A percentile compares a stretch with the other conserved stretches of the same genome.
These are phyloP conservation scores for Leptographium procerum DNA, from an alignment of 2,329 filamentous ascomycete genomes.

Conservation along the genomic window DNA sequence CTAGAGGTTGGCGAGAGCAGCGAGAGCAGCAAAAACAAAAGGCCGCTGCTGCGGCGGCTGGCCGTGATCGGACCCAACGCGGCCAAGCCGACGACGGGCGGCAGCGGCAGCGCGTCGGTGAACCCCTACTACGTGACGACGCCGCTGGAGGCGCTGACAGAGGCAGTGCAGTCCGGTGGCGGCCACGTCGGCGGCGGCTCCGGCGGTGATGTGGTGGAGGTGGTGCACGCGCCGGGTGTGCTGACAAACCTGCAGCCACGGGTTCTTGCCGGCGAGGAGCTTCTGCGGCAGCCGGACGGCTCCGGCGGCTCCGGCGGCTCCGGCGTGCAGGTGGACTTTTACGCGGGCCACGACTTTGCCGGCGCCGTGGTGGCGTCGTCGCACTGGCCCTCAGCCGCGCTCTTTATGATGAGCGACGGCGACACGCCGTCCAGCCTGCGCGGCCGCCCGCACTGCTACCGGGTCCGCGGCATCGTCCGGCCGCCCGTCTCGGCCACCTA, in stretches of 20 bases:
- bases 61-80: slow-evolving; percentile 47
- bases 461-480: slow-evolving; percentile 16
- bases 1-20: slow-evolving; percentile 25
- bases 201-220: slow-evolving; percentile 13
- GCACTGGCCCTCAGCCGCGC: slow-evolving; percentile 11
- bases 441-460: slow-evolving; percentile 18
- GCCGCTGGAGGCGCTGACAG: slow-evolving; percentile 58
- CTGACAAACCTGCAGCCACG: slow-evolving; percentile 13
- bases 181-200: slow-evolving; percentile 16
- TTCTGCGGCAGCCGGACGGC: not conserved
- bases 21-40: too few relatives aligned
- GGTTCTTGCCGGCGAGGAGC: slow-evolving; percentile 5
- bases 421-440: slow-evolving; percentile 10
- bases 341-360: slow-evolving; percentile 6
- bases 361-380: slow-evolving; percentile 8
- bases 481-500: slow-evolving; percentile 19
- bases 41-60: slow-evolving; percentile 22
- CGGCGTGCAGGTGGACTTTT: slow-evolving; percentile 13
- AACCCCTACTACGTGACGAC: slow-evolving; percentile 56
- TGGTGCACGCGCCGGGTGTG: slow-evolving; percentile 19
- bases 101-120: slow-evolving; percentile 53
- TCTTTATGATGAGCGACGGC: slow-evolving; percentile 15
- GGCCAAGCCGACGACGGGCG: slow-evolving; percentile 45
- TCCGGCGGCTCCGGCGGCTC: not conserved
- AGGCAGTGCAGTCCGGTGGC: too few relatives aligned